phyloP scores from a whole-genome alignment of 2,329 filamentous ascomycete species.

The Hymenoscyphus albidus region DNA sequence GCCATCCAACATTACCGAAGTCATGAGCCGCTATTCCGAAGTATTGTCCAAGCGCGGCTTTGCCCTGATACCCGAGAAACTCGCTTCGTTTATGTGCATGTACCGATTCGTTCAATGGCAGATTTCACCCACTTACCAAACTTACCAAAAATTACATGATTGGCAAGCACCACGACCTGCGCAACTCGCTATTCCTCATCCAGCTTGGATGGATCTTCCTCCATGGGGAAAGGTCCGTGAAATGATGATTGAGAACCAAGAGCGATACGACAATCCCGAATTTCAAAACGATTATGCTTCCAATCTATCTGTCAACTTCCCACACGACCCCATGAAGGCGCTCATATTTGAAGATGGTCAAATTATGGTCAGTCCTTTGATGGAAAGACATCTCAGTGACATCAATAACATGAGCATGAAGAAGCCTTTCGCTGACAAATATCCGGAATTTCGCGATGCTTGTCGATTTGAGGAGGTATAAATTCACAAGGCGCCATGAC shows the following conservation, averaged over 20 bases:
- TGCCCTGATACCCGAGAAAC: constrained; percentile 29
- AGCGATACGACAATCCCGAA: constrained; percentile 28
- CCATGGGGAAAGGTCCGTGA: constrained; percentile 32
- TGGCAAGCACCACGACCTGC: constrained; percentile 29
- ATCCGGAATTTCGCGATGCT: constrained; percentile 32
- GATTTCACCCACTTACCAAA: constrained; percentile 28
- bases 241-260: constrained; percentile 30
- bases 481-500: background rate
- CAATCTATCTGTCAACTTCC: constrained; percentile 31
- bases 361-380: constrained; percentile 24
- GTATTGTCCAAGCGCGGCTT: constrained; percentile 30
- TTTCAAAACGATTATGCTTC: constrained; percentile 30
- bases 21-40: constrained; percentile 30
- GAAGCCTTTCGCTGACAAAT: constrained; percentile 31
- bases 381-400: constrained; percentile 29
- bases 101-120: constrained; percentile 33
- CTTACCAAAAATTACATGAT: constrained; percentile 26
- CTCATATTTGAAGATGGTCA: constrained; percentile 28
- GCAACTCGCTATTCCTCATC: constrained; percentile 29
- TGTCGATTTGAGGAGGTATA: constrained; percentile 31
- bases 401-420: constrained; percentile 31
- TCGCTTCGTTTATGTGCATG: constrained; percentile 34
- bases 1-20: constrained; percentile 24
- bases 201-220: constrained; percentile 33
- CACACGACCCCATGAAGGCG: constrained; percentile 26